phyloP scores from a whole-genome alignment of 805 yeast genomes.

The Candida ipomoeae region DNA sequence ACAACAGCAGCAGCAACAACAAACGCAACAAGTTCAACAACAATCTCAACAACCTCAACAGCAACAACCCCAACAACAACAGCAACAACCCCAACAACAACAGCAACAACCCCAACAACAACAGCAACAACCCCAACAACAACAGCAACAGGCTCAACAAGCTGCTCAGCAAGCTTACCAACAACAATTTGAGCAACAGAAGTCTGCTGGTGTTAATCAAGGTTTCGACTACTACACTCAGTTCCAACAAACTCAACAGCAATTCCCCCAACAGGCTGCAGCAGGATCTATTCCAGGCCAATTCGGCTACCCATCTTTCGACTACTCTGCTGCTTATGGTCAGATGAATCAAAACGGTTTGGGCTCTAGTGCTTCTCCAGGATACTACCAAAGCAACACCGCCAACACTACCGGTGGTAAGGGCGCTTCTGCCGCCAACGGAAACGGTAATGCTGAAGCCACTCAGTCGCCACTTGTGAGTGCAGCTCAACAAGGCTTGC shows the following conservation, averaged over 20 bases:
- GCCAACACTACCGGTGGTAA: slow-evolving; percentile 19
- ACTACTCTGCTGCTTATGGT: slow-evolving; percentile 35
- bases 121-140: too few relatives aligned
- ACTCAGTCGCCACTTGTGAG: slow-evolving; percentile 32
- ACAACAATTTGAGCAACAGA: slow-evolving; percentile 14
- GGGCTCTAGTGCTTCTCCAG: slow-evolving; percentile 15
- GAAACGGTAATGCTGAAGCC: slow-evolving; percentile 22
- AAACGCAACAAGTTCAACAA: slow-evolving; percentile 22
- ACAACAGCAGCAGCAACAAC: slow-evolving; percentile 23
- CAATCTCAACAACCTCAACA: slow-evolving; percentile 4
- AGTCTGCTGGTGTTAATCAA: slow-evolving; percentile 13
- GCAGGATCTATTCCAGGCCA: slow-evolving; percentile 39
- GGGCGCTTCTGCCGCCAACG: slow-evolving; percentile 20
- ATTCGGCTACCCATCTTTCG: slow-evolving; percentile 43
- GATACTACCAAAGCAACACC: slow-evolving; percentile 26
- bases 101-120: neutral
- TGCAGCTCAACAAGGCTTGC: slow-evolving; percentile 23
- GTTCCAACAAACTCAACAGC: slow-evolving; percentile 25
- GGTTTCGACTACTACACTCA: slow-evolving; percentile 20
- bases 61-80: slow-evolving; percentile 26
- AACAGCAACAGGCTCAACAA: slow-evolving; percentile 6
- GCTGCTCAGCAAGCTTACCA: slow-evolving; percentile 13
- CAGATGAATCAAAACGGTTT: slow-evolving; percentile 19
- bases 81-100: neutral
- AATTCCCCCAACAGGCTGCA: slow-evolving; percentile 37